Percentiles rank a stretch among this genome's conserved stretches.
phyloP scores from a whole-genome alignment of 2,329 filamentous ascomycete species.

The Pseudogymnoascus sp. region DNA sequence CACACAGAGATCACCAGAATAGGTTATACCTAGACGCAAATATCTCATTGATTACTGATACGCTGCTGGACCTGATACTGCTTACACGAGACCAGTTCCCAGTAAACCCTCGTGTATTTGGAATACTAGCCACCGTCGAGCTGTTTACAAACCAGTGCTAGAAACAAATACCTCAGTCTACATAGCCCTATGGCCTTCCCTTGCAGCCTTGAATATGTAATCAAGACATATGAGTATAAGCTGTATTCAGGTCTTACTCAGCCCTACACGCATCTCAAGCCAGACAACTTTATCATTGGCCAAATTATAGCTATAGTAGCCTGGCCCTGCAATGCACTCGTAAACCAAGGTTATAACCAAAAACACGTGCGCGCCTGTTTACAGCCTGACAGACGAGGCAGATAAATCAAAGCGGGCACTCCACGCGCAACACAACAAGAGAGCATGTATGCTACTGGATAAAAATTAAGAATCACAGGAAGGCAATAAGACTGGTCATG shows the following conservation, averaged over 20 bases:
- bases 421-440: background rate
- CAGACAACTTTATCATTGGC: background rate
- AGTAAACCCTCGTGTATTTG: background rate
- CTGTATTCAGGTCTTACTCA: background rate
- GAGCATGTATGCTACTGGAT: no score
- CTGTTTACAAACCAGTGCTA: background rate
- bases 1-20: background rate
- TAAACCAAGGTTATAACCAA: background rate
- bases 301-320: background rate
- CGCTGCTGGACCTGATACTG: background rate
- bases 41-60: background rate
- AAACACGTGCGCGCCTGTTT: background rate
- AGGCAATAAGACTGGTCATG: background rate
- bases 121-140: background rate
- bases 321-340: background rate
- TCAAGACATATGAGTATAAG: background rate
- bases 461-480: background rate
- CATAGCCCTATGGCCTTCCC: background rate
- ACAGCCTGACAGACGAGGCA: background rate
- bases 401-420: background rate
- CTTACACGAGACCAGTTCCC: background rate
- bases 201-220: background rate
- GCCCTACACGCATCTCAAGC: background rate
- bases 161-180: background rate
- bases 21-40: background rate